These are phyloP conservation scores for Rhynchospora pubera DNA, from an alignment of 176 grass and related monocot species.

Conservation along the genomic window DNA sequence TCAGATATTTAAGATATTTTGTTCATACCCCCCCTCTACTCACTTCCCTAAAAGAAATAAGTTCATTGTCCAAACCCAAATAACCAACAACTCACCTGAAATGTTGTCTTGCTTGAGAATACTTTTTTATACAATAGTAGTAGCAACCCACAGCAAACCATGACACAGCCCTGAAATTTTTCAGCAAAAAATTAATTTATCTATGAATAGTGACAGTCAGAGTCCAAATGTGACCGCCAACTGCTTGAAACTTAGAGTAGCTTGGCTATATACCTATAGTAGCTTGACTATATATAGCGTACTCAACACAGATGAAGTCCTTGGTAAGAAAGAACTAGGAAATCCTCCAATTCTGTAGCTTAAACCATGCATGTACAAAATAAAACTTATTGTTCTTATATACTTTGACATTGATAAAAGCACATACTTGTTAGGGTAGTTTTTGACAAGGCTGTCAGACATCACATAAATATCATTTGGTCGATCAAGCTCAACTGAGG, in stretches of 20 bases:
- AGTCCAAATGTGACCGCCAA: not conserved
- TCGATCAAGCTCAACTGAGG: conserved; percentile 87
- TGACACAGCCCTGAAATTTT: conserved; percentile 62
- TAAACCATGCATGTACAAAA: not conserved
- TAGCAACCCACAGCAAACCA: conserved; percentile 99
- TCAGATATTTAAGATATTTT: not conserved
- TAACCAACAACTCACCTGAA: conserved; percentile 55
- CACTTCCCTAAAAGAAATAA: not conserved
- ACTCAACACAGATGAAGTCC: not conserved
- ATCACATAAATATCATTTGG: conserved; percentile 97
- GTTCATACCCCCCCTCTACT: not conserved
- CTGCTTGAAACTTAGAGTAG: not conserved
- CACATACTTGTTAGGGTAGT: conserved; percentile 97
- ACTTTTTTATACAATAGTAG: conserved; percentile 93
- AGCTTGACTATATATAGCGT: not conserved
- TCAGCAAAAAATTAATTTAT: not conserved
- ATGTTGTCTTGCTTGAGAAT: conserved; percentile 88
- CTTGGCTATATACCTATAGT: not conserved
- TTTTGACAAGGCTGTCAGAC: conserved; percentile 81
- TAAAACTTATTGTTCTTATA: not conserved
- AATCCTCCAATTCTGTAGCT: not conserved
- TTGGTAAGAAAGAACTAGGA: not conserved
- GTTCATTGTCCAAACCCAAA: not conserved
- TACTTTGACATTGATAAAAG: not conserved
- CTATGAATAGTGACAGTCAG: not conserved